Evolutionary conservation across 176 grass and related monocot genomes (phyloP).

Genomic region (Ensete ventricosum): DNA sequence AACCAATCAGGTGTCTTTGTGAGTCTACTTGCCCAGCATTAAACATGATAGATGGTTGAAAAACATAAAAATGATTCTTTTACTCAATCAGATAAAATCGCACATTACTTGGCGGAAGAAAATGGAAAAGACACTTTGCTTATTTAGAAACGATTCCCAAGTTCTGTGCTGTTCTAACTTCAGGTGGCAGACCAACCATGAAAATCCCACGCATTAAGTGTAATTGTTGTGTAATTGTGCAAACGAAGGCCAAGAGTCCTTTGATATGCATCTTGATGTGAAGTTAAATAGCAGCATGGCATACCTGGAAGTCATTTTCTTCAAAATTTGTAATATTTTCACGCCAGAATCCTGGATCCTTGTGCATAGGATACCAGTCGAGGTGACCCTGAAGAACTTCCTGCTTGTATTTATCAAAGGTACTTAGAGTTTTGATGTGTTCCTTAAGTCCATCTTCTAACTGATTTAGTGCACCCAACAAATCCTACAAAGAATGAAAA

Average conservation of each 20-base stretch:
- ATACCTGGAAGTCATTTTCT: slow-evolving; percentile 99
- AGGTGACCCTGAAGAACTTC: slow-evolving; percentile 93
- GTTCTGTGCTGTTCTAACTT: too few species aligned
- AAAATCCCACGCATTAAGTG: neutral
- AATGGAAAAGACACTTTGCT: too few species aligned
- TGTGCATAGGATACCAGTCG: slow-evolving; percentile 98
- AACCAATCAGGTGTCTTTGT: neutral
- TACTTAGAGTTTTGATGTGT: slow-evolving; percentile 67
- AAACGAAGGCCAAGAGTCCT: too few species aligned
- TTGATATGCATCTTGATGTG: too few species aligned
- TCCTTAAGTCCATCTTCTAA: slow-evolving; percentile 80
- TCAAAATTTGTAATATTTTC: slow-evolving; percentile 95
- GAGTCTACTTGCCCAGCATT: neutral
- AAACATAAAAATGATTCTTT: too few species aligned
- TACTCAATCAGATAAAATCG: too few species aligned
- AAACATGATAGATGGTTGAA: neutral
- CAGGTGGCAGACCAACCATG: neutral
- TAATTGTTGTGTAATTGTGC: too few species aligned
- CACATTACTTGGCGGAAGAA: too few species aligned
- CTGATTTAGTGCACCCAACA: slow-evolving; percentile 86
- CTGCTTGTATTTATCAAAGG: slow-evolving; percentile 98
- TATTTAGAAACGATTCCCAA: too few species aligned
- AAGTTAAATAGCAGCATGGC: neutral
- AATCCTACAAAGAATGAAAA: slow-evolving; percentile 48
- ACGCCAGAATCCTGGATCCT: slow-evolving; percentile 86